phyloP scores from a whole-genome alignment of 208 protist genomes.

The Leishmania amazonensis region DNA sequence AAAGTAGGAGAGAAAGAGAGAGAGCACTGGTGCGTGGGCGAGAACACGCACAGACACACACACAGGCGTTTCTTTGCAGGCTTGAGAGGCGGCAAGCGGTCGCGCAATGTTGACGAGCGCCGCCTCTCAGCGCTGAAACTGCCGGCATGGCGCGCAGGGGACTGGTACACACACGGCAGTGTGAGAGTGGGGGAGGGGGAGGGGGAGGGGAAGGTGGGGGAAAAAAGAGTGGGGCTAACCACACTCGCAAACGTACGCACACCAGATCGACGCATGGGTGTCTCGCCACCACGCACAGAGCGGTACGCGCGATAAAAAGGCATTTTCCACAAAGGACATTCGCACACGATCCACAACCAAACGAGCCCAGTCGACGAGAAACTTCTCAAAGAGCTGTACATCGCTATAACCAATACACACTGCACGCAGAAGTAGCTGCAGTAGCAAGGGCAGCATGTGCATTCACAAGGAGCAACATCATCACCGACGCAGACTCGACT shows the following conservation, averaged over 20 bases:
- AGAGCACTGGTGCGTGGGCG: neutral
- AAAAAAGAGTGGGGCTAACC: neutral
- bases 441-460: neutral
- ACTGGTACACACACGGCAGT: neutral
- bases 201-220: too few species aligned
- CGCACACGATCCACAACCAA: neutral
- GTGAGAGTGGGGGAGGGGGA: neutral
- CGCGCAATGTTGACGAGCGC: neutral
- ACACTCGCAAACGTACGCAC: neutral
- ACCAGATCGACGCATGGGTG: neutral
- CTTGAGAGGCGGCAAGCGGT: neutral
- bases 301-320: neutral
- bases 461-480: neutral
- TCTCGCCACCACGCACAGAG: neutral
- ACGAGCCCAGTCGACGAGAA: neutral
- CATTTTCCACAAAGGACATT: neutral
- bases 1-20: neutral
- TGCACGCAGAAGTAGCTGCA: neutral
- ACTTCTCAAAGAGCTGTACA: neutral
- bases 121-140: neutral
- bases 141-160: neutral
- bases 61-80: neutral
- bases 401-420: neutral
- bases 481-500: neutral
- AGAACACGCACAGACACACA: neutral